Percentiles rank a stretch among this genome's conserved stretches.
Conservation (phyloP, 352 stramenopile species). For the Phytopythium sindhum region DNA sequence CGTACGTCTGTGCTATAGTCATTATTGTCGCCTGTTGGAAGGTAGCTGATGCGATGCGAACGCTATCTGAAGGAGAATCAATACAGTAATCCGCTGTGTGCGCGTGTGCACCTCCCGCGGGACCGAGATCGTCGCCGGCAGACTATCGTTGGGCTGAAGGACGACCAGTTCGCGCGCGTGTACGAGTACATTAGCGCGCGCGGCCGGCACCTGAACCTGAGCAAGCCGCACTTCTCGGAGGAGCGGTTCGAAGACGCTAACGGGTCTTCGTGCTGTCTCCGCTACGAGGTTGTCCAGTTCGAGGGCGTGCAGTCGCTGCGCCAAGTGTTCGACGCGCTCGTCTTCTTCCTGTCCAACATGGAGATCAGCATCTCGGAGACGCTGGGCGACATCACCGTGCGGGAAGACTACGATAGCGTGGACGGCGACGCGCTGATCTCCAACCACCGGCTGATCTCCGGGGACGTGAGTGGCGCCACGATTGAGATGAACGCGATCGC, state of each 20-base stretch:
- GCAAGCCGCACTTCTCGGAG: slow-evolving; percentile 22
- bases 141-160: slow-evolving; percentile 13
- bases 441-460: slow-evolving; percentile 23
- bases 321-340: slow-evolving; percentile 31
- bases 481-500: slow-evolving; percentile 2
- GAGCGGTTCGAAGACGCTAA: slow-evolving; percentile 15
- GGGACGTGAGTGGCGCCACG: background rate
- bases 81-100: slow-evolving; percentile 9
- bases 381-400: slow-evolving; percentile 29
- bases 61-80: slow-evolving; percentile 13
- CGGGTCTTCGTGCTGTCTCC: slow-evolving; percentile 20
- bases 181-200: slow-evolving; percentile 22
- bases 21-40: no score
- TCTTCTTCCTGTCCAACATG: slow-evolving; percentile 33
- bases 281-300: slow-evolving; percentile 28
- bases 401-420: slow-evolving; percentile 33
- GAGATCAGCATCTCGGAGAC: slow-evolving; percentile 40
- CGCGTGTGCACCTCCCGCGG: slow-evolving; percentile 13
- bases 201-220: slow-evolving; percentile 16
- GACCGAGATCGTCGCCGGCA: slow-evolving; percentile 18
- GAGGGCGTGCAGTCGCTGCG: slow-evolving; percentile 17
- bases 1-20: background rate
- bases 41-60: background rate
- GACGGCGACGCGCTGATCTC: slow-evolving; percentile 15
- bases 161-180: slow-evolving; percentile 18